Evolutionary conservation across 2,329 filamentous ascomycete genomes (phyloP).

Genomic region (Fusarium coffeatum): DNA sequence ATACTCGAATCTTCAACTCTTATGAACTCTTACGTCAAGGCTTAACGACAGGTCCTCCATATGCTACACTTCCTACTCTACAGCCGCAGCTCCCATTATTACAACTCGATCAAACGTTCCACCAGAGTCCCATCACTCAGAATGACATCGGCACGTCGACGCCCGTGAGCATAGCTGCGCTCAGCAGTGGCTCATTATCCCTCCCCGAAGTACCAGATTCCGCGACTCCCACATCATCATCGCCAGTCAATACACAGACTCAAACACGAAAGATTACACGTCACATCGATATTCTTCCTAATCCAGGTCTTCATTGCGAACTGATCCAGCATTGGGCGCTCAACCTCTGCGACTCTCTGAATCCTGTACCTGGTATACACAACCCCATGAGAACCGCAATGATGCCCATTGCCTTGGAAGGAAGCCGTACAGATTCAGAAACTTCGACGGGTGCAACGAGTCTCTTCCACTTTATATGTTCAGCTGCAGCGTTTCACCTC

Average conservation of each 20-base stretch:
- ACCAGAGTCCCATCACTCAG: background rate
- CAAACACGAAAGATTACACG: constrained; percentile 4
- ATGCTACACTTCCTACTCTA: background rate
- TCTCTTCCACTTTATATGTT: constrained; percentile 43
- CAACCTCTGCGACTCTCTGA: constrained; percentile 40
- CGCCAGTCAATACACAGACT: background rate
- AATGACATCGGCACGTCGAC: constrained; percentile 3
- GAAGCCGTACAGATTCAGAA: constrained; percentile 36
- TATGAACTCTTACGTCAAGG: constrained; percentile 39
- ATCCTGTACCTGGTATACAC: constrained; percentile 36
- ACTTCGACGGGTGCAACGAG: constrained; percentile 38
- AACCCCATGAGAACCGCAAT: constrained; percentile 41
- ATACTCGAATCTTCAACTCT: constrained; percentile 33
- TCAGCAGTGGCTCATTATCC: background rate
- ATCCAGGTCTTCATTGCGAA: constrained; percentile 39
- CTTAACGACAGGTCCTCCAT: constrained; percentile 6
- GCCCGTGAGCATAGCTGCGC: background rate
- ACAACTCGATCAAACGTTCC: background rate
- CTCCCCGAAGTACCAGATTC: constrained; percentile 1
- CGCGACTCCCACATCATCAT: background rate
- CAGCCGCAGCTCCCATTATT: constrained; percentile 6
- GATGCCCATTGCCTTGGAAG: constrained; percentile 44
- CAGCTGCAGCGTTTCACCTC: constrained; percentile 40
- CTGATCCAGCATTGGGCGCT: constrained; percentile 41
- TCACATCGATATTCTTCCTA: constrained; percentile 36